A percentile compares a stretch with the other conserved stretches of the same genome.
Evolutionary conservation across 2,329 filamentous ascomycete genomes (phyloP).

Genomic region (Beauveria bassiana): DNA sequence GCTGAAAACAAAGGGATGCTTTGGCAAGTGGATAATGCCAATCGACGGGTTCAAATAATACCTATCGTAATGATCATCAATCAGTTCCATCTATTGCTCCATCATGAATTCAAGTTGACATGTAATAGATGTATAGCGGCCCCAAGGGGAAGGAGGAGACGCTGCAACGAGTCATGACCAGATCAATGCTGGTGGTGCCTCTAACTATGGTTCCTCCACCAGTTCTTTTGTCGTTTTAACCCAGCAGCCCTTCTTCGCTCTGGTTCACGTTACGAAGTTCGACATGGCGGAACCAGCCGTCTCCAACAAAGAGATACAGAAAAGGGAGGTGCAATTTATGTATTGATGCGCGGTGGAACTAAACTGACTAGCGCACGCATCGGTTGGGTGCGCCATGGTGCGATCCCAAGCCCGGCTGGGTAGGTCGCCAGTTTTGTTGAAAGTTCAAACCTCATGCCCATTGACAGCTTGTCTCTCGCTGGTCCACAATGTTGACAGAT

Average conservation of each 20-base stretch:
- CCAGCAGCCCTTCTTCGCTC: not conserved
- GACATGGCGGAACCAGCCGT: not conserved
- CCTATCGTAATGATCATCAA: not conserved
- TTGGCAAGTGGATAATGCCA: constrained; percentile 1
- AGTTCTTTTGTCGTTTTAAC: not conserved
- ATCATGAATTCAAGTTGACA: not conserved
- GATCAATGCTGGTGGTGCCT: not conserved
- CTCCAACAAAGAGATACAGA: not conserved
- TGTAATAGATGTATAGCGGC: not conserved
- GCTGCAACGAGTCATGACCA: not conserved
- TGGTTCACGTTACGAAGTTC: not conserved
- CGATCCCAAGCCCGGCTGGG: not conserved
- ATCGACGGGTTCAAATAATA: not conserved
- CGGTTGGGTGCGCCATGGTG: not conserved
- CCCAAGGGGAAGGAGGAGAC: not conserved
- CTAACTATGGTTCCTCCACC: not conserved
- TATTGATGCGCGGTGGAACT: not conserved
- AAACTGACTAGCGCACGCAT: constrained; percentile 2
- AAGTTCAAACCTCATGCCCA: not conserved
- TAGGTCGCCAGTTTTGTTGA: not conserved
- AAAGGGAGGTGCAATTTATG: not conserved
- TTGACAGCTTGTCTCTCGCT: too few relatives aligned
- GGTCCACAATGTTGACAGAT: not conserved
- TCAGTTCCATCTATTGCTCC: not conserved
- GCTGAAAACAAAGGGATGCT: not conserved